phyloP scores from a whole-genome alignment of 1,284 basidiomycete genomes.

The Cutaneotrichosporon cyanovorans region DNA sequence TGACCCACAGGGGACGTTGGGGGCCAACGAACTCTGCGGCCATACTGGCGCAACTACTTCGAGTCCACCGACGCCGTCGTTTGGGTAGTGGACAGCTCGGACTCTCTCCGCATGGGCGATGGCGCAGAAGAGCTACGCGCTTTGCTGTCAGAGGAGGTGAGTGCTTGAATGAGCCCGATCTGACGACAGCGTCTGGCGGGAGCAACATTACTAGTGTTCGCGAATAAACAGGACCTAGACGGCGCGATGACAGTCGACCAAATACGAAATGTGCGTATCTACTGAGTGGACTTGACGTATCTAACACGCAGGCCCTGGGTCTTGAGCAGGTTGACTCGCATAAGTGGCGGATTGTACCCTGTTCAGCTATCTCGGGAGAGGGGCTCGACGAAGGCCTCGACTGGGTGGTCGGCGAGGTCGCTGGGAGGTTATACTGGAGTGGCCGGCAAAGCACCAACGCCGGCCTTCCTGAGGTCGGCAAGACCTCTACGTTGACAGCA shows the following conservation, averaged over 20 bases:
- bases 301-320: constrained; percentile 58
- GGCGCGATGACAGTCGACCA: constrained; percentile 76
- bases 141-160: constrained; percentile 83
- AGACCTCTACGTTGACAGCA: no score
- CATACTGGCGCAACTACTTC: constrained; percentile 99
- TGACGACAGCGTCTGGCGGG: constrained; percentile 70
- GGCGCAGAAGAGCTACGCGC: constrained; percentile 79
- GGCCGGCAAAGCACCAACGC: constrained; percentile 9
- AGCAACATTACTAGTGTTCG: constrained; percentile 89
- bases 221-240: constrained; percentile 96
- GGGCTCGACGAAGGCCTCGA: constrained; percentile 79
- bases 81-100: constrained; percentile 97
- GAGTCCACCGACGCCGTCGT: constrained; percentile 97
- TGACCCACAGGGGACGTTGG: constrained; percentile 77
- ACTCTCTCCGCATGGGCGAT: constrained; percentile 79
- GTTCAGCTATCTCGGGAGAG: constrained; percentile 82
- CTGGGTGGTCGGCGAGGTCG: constrained; percentile 91
- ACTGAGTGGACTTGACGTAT: background rate
- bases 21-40: constrained; percentile 86
- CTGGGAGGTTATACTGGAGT: constrained; percentile 53
- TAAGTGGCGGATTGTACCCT: constrained; percentile 82
- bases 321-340: constrained; percentile 72
- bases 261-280: constrained; percentile 64
- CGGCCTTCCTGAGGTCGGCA: no score
- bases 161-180: constrained; percentile 27